Base-by-base conservation (phyloP, 139 green algal species). In the Micractinium conductrix region DNA sequence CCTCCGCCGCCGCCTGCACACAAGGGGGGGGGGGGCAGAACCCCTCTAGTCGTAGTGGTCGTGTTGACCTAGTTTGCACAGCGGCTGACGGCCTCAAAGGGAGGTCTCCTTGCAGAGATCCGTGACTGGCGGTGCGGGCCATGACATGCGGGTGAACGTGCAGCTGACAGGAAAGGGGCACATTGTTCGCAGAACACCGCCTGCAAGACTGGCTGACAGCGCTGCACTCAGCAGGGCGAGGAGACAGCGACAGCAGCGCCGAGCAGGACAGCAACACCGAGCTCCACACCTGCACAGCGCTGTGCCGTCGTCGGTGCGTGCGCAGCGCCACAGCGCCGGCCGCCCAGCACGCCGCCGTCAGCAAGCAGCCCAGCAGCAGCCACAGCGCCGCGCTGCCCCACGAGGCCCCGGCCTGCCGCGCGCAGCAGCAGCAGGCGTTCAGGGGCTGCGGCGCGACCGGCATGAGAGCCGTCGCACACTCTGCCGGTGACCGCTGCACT, bases 1-100 rank as follows among this genome's bases (percentile, higher is more conserved):
- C 45, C n/a, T 55, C 76, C 2, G 58, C 76, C 16, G 55, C 53
- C 4, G 76, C 76, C 76, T 82, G 76, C 76, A 53, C 26, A 35
- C 58, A 67, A n/a, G n/a, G n/a, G n/a, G n/a, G n/a, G n/a, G n/a
- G 58, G 22, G 10, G 33, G 10, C 2, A 4, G 48, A 22, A 22
- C 14, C 48, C 12, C 48, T 58, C 12, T 58, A 14, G 48, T 58
- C 12, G 14, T 58, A 22, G 48, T 14, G 10, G 48, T 14, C 10
- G 14, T 14, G 48, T 58, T 58, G 48, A 68, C 60, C 26, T 68
- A 26, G 3, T 1, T 37, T 68, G 60, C 60, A 68, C 19, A 24
- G 2, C 26, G 17, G 26, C 22, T 30, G 21, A 12, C 19, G 19
- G 53, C 6, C 5, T 62, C 19, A 14, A 30, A 21, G 53, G 53